Evolutionary conservation across 768 basidiomycete species (phyloP).

Genomic region (Leccinellum luteum): DNA sequence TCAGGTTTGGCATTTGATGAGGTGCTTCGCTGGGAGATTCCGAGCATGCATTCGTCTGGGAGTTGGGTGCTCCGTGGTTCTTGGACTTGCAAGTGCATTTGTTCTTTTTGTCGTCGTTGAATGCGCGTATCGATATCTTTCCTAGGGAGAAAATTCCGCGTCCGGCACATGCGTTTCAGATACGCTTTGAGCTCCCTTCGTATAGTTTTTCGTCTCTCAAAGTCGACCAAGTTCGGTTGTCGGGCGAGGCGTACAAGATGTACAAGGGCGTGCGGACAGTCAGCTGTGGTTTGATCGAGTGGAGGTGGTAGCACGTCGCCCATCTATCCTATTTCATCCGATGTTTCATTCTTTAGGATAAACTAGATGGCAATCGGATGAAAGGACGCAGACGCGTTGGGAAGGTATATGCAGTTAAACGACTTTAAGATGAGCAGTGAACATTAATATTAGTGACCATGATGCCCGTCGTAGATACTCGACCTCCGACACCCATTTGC

Average conservation of each 20-base stretch:
- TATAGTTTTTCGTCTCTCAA: constrained; percentile 78
- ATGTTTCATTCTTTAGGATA: not conserved
- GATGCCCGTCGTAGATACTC: constrained; percentile 9
- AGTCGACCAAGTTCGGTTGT: constrained; percentile 81
- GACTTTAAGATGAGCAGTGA: constrained; percentile 20
- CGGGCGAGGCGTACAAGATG: constrained; percentile 80
- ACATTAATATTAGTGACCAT: constrained; percentile 9
- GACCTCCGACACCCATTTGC: not conserved
- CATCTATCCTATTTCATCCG: not conserved
- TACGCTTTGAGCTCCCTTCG: constrained; percentile 66
- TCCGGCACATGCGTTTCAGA: constrained; percentile 72
- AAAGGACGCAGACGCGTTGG: not conserved
- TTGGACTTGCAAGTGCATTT: constrained; percentile 61
- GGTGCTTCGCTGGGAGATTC: constrained; percentile 80
- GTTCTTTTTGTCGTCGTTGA: not conserved
- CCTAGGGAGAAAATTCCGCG: constrained; percentile 45
- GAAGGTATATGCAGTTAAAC: constrained; percentile 11
- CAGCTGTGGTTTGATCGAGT: constrained; percentile 29
- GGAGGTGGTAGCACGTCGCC: constrained; percentile 28
- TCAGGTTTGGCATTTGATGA: constrained; percentile 24
- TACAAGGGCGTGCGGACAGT: constrained; percentile 86
- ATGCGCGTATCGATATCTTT: constrained; percentile 1
- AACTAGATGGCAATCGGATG: not conserved
- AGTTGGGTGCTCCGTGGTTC: constrained; percentile 75
- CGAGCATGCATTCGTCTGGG: constrained; percentile 61